Evolutionary conservation across 148 eudicot genomes (phyloP).

Genomic region (Spergularia marina): DNA sequence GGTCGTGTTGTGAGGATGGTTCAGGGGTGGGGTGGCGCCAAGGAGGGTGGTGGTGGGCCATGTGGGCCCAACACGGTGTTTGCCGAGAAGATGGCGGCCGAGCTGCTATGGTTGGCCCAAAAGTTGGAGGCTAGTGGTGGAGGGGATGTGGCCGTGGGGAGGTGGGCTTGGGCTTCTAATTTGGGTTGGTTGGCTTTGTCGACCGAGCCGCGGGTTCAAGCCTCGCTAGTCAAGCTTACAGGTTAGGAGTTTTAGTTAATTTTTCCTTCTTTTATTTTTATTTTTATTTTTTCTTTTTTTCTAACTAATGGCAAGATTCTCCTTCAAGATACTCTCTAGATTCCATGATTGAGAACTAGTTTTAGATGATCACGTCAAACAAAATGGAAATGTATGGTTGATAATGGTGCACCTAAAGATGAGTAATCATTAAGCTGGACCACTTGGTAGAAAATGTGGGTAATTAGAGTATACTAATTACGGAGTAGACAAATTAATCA

Average conservation of each 20-base stretch:
- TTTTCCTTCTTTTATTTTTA: too few species aligned
- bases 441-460: not conserved
- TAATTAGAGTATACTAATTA: too few species aligned
- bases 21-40: slow-evolving; percentile 29
- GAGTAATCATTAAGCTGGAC: not conserved
- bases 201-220: slow-evolving; percentile 65
- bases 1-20: slow-evolving; percentile 36
- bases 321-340: not conserved
- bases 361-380: not conserved
- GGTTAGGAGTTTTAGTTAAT: slow-evolving; percentile 28
- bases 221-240: slow-evolving; percentile 67
- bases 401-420: not conserved
- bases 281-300: not conserved
- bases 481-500: too few species aligned
- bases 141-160: slow-evolving; percentile 47
- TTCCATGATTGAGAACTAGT: not conserved
- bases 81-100: slow-evolving; percentile 77
- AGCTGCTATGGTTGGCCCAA: slow-evolving; percentile 65
- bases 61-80: slow-evolving; percentile 10
- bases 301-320: not conserved
- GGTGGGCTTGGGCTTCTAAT: slow-evolving; percentile 60
- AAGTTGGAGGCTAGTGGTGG: slow-evolving; percentile 67
- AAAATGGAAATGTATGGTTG: not conserved
- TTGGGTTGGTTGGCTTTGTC: slow-evolving; percentile 60
- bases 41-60: not conserved